phyloP scores from a whole-genome alignment of 306 rosid genomes.

The Abrus pulchellus region DNA sequence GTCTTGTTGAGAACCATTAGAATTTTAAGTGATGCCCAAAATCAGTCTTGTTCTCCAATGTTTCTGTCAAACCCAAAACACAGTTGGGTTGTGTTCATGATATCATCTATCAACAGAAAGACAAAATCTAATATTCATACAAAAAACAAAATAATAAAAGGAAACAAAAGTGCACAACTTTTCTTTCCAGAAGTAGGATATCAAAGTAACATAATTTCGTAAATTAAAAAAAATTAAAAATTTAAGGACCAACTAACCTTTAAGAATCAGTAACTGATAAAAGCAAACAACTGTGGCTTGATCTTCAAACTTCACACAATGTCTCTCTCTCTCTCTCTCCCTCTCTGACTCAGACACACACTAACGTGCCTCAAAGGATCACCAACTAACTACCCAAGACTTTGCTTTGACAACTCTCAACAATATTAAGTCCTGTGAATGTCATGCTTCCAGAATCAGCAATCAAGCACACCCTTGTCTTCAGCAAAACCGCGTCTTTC shows the following conservation, averaged over 20 bases:
- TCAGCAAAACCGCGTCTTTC: conserved; percentile 50
- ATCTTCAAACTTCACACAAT: conserved; percentile 61
- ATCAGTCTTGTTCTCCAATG: conserved; percentile 26
- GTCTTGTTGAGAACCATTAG: not conserved
- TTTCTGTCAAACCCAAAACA: conserved; percentile 37
- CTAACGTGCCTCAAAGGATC: conserved; percentile 42
- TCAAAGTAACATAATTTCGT: conserved; percentile 46
- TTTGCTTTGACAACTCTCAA: conserved; percentile 47
- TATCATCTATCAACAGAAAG: not conserved
- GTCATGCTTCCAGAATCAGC: conserved; percentile 56
- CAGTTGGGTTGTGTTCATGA: conserved; percentile 34
- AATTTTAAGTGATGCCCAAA: conserved; percentile 15
- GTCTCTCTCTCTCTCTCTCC: conserved; percentile 37
- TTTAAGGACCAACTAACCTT: conserved; percentile 78
- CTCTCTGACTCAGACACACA: conserved; percentile 38
- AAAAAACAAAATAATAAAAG: conserved; percentile 7
- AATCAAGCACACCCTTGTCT: conserved; percentile 46
- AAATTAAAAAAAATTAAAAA: not conserved
- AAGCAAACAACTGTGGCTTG: conserved; percentile 61
- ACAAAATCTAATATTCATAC: conserved; percentile 21
- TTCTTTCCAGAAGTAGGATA: conserved; percentile 49
- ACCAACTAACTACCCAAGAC: conserved; percentile 39
- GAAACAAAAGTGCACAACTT: conserved; percentile 43
- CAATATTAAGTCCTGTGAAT: not conserved
- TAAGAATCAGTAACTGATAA: conserved; percentile 58